Evolutionary conservation across 768 basidiomycete species (phyloP), one percentile per base, ranked within the genome.

Genomic region (Postia placenta): DNA sequence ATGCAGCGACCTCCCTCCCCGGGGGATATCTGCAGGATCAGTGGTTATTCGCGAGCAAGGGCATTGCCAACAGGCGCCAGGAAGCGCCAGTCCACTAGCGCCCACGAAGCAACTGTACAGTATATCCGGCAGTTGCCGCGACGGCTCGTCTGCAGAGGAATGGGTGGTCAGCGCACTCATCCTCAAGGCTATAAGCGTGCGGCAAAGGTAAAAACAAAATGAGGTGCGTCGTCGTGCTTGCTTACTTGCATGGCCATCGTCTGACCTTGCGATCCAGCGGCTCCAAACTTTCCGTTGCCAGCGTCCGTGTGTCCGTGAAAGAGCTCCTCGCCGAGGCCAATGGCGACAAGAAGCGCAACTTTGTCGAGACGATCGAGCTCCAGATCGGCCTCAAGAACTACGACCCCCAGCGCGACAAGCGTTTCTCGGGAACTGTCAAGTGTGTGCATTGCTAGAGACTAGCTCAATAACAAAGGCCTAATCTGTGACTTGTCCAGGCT

Each of bases 371-470:
- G 50, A 85, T 95, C 65, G 93, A 96, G 70, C 80, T 96, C 60
- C 92, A 95, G 70, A 90, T 96, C 60, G 93, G 93, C 59, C 80
- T 96, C 64, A 96, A 95, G 79, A 96, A 96, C 81, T 96, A 96
- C 76, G 93, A 99, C 71, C 95, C 96, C 60, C 96, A 98, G 83
- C 79, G 96, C 57, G 96, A 99, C 74, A 99, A 98, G 79, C 96
- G 96, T 92, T 98, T 99, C 89, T 94, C 92, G 57, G 92, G 92
- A 64, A 96, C 92, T 44, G 92, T 95, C 74, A 95, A 94, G 93
- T 93, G 57, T 52, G 79, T 68, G 24, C n/a, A 5, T 24, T 40
- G 33, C n/a, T n/a, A n/a, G n/a, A n/a, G n/a, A n/a, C n/a, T n/a
- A n/a, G n/a, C n/a, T n/a, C n/a, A n/a, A n/a, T n/a, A n/a, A n/a